Evolutionary conservation across 2,329 filamentous ascomycete species (phyloP).

Genomic region (Aspergillus felis): DNA sequence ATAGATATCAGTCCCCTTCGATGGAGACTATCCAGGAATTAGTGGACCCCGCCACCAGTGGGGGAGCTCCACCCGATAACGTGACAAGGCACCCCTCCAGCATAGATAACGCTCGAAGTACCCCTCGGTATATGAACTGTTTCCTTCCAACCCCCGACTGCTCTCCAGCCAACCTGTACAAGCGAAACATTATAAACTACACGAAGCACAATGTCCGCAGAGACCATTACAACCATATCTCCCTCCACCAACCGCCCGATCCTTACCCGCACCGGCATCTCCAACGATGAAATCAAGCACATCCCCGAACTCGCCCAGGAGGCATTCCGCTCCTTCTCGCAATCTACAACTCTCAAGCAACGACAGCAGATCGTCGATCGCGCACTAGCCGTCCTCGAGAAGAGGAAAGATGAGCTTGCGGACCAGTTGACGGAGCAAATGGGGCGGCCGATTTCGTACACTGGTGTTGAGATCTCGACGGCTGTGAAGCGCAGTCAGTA

Average conservation of each 20-base stretch:
- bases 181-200: not conserved
- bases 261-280: conserved; percentile 71
- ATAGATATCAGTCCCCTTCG: too few species aligned
- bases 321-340: conserved; percentile 73
- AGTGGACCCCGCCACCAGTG: conserved; percentile 6
- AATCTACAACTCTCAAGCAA: conserved; percentile 70
- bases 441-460: conserved; percentile 87
- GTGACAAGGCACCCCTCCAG: conserved; percentile 6
- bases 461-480: conserved; percentile 76
- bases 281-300: conserved; percentile 63
- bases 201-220: conserved; percentile 43
- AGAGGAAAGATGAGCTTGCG: conserved; percentile 74
- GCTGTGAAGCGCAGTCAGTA: conserved; percentile 83
- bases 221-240: conserved; percentile 74
- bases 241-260: conserved; percentile 83
- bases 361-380: conserved; percentile 77
- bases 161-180: conserved; percentile 3
- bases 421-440: conserved; percentile 89
- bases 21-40: not conserved
- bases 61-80: conserved; percentile 7
- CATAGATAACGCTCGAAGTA: not conserved
- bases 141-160: conserved; percentile 5
- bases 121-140: not conserved
- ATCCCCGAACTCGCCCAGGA: conserved; percentile 69
- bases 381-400: conserved; percentile 66